A percentile compares a stretch with the other conserved stretches of the same genome.
phyloP scores from a whole-genome alignment of 495 filamentous ascomycete genomes.

The Penicillium fimorum region DNA sequence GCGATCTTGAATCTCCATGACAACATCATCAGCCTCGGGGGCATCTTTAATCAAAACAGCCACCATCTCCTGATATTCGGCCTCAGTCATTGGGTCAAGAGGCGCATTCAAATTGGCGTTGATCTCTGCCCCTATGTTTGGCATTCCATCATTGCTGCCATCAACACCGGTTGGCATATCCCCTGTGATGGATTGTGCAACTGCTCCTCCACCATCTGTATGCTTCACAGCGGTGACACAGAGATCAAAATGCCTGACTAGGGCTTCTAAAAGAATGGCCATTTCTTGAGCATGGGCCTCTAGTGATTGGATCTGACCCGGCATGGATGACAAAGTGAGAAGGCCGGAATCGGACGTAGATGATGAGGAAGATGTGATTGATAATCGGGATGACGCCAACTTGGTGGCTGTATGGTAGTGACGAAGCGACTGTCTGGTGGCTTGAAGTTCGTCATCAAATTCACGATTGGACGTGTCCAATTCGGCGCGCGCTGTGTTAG shows the following conservation, averaged over 20 bases:
- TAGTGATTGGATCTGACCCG: conserved; percentile 66
- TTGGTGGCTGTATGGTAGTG: conserved; percentile 42
- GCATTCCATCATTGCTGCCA: conserved; percentile 44
- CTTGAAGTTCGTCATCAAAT: conserved; percentile 58
- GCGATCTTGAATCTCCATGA: conserved; percentile 75
- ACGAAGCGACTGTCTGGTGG: conserved; percentile 59
- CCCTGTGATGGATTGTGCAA: conserved; percentile 57
- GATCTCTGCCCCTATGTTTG: conserved; percentile 59
- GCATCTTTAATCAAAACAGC: conserved; percentile 80
- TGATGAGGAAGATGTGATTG: conserved; percentile 42
- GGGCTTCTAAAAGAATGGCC: conserved; percentile 74
- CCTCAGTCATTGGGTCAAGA: conserved; percentile 68
- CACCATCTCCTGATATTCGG: conserved; percentile 80
- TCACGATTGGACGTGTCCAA: conserved; percentile 44
- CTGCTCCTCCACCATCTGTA: conserved; percentile 84
- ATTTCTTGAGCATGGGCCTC: conserved; percentile 79
- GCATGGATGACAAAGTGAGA: conserved; percentile 53
- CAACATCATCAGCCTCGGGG: conserved; percentile 83
- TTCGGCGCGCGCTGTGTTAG: conserved; percentile 55
- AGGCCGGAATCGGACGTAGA: conserved; percentile 38
- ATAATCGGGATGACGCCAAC: conserved; percentile 40
- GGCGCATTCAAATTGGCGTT: conserved; percentile 49
- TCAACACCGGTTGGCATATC: conserved; percentile 61
- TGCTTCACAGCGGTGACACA: conserved; percentile 90
- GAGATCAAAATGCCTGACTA: conserved; percentile 91